Base-by-base conservation (phyloP, 768 basidiomycete genomes). In the Serendipita sp. region DNA sequence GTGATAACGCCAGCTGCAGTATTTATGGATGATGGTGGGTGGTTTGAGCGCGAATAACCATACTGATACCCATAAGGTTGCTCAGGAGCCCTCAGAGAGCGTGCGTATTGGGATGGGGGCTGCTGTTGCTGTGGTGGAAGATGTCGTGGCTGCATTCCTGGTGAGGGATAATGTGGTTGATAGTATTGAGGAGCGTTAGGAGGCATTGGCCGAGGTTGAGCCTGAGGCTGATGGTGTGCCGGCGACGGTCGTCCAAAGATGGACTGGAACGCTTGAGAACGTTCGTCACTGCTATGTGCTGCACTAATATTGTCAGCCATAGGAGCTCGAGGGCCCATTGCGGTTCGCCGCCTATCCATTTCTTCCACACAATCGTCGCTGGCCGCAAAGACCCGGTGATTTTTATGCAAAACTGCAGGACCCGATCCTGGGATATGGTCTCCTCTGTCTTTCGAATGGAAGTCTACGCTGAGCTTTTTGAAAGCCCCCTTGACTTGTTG, bases 181-280 rank as follows among this genome's bases (percentile, higher is more conserved):
- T 71, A 68, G 4, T 42, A 65, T 51, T 64, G 65, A 68, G 64
- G 64, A 45, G 33, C 60, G 34, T 26, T 67, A 65, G 63, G 71
- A 69, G 31, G 64, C 45, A 64, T 66, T 66, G 60, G 68, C 66
- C 50, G 70, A 67, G 60, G 68, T 63, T 26, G 53, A 64, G 16
- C 66, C 28, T 33, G 68, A n/a, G 42, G 62, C 28, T 53, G 64
- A n/a, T 31, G 84, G 71, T 82, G 82, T 33, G 75, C 66, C 50
- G 77, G 74, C 60, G 81, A 81, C 60, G 88, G 85, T 26, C 89
- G 80, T 26, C 88, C 88, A 73, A 92, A 92, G 75, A 92, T 90
- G 69, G 84, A 82, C 72, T 90, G 86, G 75, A 90, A 92, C 50
- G 89, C 89, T 62, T 83, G 81, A 72, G 81, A 76, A 61, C 89